A percentile compares a stretch with the other conserved stretches of the same genome.
These are phyloP conservation scores for Amphibolis antarctica DNA, from an alignment of 106 monocot genomes.

Conservation along the genomic window DNA sequence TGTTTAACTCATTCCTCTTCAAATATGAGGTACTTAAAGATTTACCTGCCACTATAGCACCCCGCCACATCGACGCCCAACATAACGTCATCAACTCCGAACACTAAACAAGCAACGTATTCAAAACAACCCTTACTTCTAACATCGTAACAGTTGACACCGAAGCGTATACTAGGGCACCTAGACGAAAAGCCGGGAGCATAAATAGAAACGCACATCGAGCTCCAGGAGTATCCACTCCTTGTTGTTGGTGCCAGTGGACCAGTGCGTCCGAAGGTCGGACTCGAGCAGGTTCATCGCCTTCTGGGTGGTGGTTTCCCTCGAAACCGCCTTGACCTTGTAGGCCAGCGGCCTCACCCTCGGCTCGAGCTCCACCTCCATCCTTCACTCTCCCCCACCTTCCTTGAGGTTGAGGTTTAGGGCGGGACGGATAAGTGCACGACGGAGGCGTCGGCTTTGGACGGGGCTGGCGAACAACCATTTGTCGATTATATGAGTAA, in stretches of 20 bases:
- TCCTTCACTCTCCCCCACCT: conserved; percentile 6
- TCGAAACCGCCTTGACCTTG: conserved; percentile 75
- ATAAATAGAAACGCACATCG: conserved; percentile 29
- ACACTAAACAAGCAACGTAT: too few species aligned
- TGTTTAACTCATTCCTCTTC: too few species aligned
- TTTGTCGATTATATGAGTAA: too few species aligned
- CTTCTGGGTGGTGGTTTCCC: conserved; percentile 87
- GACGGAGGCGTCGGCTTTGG: too few species aligned
- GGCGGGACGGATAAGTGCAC: too few species aligned
- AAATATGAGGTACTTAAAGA: too few species aligned
- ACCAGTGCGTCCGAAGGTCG: conserved; percentile 91
- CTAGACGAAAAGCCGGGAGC: conserved; percentile 3
- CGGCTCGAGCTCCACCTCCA: conserved; percentile 77
- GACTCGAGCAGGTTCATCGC: conserved; percentile 58
- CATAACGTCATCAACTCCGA: too few species aligned
- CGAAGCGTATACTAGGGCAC: background rate
- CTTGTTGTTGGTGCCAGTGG: conserved; percentile 95
- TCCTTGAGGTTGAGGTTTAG: background rate
- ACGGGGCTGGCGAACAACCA: too few species aligned
- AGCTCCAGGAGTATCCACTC: conserved; percentile 99
- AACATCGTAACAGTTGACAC: background rate
- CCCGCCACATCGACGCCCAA: too few species aligned
- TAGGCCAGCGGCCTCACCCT: conserved; percentile 42
- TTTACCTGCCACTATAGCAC: too few species aligned
- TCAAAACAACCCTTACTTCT: too few species aligned